Conservation (phyloP, 768 basidiomycete species). For the Termitomyces sp. region DNA sequence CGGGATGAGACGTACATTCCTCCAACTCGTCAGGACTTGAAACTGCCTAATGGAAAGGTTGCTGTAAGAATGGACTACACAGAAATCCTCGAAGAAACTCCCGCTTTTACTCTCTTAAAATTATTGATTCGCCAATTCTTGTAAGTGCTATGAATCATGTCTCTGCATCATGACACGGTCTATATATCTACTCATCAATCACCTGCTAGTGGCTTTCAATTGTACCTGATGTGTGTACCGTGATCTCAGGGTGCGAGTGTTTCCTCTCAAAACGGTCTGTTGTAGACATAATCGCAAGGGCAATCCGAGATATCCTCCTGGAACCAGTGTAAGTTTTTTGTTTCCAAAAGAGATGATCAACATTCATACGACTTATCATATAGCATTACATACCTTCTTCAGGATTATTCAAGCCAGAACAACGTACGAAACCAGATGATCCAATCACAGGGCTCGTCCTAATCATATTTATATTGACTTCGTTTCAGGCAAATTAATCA, state of each 20-base stretch:
- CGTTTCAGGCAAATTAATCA: conserved; percentile 26
- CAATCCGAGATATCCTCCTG: conserved; percentile 37
- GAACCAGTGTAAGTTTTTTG: conserved; percentile 33
- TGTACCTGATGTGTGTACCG: conserved; percentile 35
- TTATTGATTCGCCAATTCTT: conserved; percentile 45
- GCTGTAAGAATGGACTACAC: conserved; percentile 38
- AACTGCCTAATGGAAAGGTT: conserved; percentile 36
- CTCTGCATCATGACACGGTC: background rate
- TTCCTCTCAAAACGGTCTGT: conserved; percentile 6
- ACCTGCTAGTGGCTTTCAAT: conserved; percentile 33
- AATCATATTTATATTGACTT: background rate
- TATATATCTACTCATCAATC: conserved; percentile 1
- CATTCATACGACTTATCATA: background rate
- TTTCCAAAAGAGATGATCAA: conserved; percentile 1
- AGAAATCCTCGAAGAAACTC: conserved; percentile 46
- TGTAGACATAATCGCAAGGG: conserved; percentile 39
- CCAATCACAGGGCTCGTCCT: background rate
- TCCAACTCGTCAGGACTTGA: conserved; percentile 33
- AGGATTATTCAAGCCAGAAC: conserved; percentile 37
- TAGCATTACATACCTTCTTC: conserved; percentile 42
- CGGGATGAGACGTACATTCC: conserved; percentile 73
- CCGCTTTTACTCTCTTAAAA: conserved; percentile 44
- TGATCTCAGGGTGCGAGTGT: background rate
- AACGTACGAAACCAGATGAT: conserved; percentile 26
- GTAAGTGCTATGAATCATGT: conserved; percentile 21